Evolutionary conservation across 306 rosid species (phyloP), one percentile per base, ranked within the genome.

Genomic region (Castanopsis chinensis): DNA sequence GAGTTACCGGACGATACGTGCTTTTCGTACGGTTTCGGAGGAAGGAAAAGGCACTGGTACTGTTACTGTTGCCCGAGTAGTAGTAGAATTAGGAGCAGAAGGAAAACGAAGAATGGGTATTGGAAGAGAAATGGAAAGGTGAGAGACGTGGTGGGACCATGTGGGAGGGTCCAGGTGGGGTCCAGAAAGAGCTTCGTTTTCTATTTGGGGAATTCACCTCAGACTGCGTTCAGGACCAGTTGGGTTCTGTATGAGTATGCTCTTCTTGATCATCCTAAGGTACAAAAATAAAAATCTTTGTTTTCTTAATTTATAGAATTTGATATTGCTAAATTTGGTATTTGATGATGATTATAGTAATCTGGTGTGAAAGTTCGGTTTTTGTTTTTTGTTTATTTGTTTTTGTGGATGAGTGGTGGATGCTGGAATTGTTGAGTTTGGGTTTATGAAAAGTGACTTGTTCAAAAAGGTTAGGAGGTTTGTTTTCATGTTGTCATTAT

Each of bases 191-290:
- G 65, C 41, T 93, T 90, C 75, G 86, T 77, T 19, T 93, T 91
- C 71, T 90, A 84, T 76, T 8, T 75, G 55, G 90, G 89, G 53
- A 80, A 67, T 86, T 89, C 92, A 17, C 63, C 35, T 5, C 79
- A 71, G 43, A 74, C 53, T 0, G 85, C 89, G 0, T 23, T 35
- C 27, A 74, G 57, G 83, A 91, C 96, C 14, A 75, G 78, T 61
- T 89, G 91, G 94, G 80, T 84, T 8, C 58, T 93, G 86, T 76
- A 87, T 18, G 92, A 93, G 80, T 90, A 89, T 71, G 85, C 93
- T 19, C 86, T 85, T 57, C 55, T 37, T 45, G 82, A 78, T 81
- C 85, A 74, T 45, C 78, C 72, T 51, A 54, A 79, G 97, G 96
- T 92, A 89, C 12, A 17, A 14, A n/a, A 14, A 30, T 12, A 9